Evolutionary conservation across 192 early-diverging fungal genomes (phyloP), one percentile per base, ranked within the genome.

Genomic region (Coemansia reversa): DNA sequence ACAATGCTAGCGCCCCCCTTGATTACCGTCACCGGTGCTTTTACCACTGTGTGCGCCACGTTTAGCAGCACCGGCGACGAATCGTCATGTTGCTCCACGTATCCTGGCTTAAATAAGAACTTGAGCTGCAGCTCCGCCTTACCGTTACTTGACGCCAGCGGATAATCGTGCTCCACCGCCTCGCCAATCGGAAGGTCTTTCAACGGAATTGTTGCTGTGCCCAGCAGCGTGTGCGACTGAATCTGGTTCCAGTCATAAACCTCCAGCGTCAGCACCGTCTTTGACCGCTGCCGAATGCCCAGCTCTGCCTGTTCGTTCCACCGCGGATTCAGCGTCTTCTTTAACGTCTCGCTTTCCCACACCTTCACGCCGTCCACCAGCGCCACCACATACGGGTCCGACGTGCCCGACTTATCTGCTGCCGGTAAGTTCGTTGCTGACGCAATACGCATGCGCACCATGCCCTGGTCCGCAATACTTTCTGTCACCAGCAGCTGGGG

Each of bases 181-280:
- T 85, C 66, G 47, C 76, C 65, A 27, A 85, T 70, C n/a, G 84
- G 84, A 28, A 90, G 66, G 28, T 82, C 79, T 24, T 65, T 65
- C 19, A 93, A 72, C 39, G 84, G 72, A 35, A 93, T 67, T 7
- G 66, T 67, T 18, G 71, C 75, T 4, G 60, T 52, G 53, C 87
- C 90, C 7, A 93, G 72, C 47, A 82, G 80, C 39, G 82, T 86
- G 62, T 86, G 79, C 19, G 83, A 78, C 49, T 84, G 84, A 35
- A 93, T 70, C 75, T 89, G 85, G 60, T 93, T 88, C 90, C 90
- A 93, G 72, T 93, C 92, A 63, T 76, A 93, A 9, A 91, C 79
- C 35, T 89, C 85, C 16, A 91, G 82, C 28, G 70, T 63, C 63
- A 92, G 76, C 45, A 77, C 70, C 12, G 88, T 72, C 51, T 76